Evolutionary conservation across 2,329 filamentous ascomycete genomes (phyloP).

Genomic region (Talaromyces islandicus): DNA sequence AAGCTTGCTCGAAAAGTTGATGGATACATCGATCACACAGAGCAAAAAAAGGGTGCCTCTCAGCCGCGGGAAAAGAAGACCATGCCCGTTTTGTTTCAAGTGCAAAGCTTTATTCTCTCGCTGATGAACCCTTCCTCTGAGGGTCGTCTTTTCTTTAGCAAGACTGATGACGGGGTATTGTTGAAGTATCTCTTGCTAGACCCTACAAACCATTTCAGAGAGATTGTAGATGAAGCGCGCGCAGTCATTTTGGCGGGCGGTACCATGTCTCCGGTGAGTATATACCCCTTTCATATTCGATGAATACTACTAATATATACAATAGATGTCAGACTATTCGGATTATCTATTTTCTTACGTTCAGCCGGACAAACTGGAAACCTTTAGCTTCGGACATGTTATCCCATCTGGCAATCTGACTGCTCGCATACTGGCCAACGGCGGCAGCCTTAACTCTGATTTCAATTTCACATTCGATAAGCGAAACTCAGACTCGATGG

Average conservation of each 20-base stretch:
- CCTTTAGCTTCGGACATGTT: constrained; percentile 89
- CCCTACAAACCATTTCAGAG: constrained; percentile 83
- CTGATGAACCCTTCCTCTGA: constrained; percentile 77
- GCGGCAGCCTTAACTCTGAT: constrained; percentile 42
- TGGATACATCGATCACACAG: constrained; percentile 66
- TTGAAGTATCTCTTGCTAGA: constrained; percentile 86
- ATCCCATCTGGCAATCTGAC: constrained; percentile 77
- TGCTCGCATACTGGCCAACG: constrained; percentile 61
- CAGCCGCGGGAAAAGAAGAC: constrained; percentile 23
- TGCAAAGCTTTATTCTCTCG: constrained; percentile 66
- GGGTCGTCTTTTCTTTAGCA: constrained; percentile 55
- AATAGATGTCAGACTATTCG: constrained; percentile 74
- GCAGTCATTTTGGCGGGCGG: constrained; percentile 89
- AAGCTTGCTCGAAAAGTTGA: constrained; percentile 94
- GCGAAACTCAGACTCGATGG: constrained; percentile 61
- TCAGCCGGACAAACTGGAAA: constrained; percentile 58
- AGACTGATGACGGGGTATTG: constrained; percentile 45
- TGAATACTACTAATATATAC: constrained; percentile 7
- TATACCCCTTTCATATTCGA: neutral
- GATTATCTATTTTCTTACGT: constrained; percentile 79
- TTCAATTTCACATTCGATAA: constrained; percentile 88
- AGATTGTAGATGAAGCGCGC: constrained; percentile 75
- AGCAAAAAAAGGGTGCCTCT: constrained; percentile 20
- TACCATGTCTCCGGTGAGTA: constrained; percentile 79
- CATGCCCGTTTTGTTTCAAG: constrained; percentile 55